Base-by-base conservation (phyloP, 768 basidiomycete species). In the Lactifluus pinguis region DNA sequence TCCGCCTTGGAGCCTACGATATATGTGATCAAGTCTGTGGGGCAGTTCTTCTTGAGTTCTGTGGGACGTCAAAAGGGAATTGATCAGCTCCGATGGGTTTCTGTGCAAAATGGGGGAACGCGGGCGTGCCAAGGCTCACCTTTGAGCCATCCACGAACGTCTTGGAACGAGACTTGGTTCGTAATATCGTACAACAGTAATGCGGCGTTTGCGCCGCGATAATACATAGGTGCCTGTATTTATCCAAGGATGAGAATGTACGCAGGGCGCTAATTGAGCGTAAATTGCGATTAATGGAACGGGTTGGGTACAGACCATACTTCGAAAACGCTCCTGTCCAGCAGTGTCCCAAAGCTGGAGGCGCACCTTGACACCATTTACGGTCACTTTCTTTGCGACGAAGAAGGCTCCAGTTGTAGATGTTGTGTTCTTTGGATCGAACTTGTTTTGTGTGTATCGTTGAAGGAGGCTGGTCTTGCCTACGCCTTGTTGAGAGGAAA, bases 111-210 rank as follows among this genome's bases (percentile, higher is more conserved):
- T 29, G 30, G 25, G 25, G 25, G 30, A 29, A 15, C 25, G 48
- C 44, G 49, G 55, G 44, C 19, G n/a, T n/a, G 41, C 44, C 39
- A 32, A 14, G 36, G 69, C 79, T 62, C 67, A 85, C 92, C 92
- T 77, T 91, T 87, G 54, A 91, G 80, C 94, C 94, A 98, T 65
- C 89, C 88, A 66, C 86, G 83, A 68, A 97, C 83, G 72, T 95
- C 94, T 63, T 92, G 85, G 76, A 98, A 93, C 30, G 89, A 88
- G 59, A 86, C 78, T 61, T 82, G 81, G 75, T 91, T 92, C 69
- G 95, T 95, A 67, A 95, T 92, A 79, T 98, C 94, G 76, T 98
- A 98, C 71, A 95, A 80, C 67, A 97, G 79, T 64, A 98, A 81
- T 41, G 94, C 94, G 66, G 93, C 94, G 71, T 95, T 90, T 69